phyloP scores from a whole-genome alignment of 306 rosid species.

The Trichosanthes cucumerina region DNA sequence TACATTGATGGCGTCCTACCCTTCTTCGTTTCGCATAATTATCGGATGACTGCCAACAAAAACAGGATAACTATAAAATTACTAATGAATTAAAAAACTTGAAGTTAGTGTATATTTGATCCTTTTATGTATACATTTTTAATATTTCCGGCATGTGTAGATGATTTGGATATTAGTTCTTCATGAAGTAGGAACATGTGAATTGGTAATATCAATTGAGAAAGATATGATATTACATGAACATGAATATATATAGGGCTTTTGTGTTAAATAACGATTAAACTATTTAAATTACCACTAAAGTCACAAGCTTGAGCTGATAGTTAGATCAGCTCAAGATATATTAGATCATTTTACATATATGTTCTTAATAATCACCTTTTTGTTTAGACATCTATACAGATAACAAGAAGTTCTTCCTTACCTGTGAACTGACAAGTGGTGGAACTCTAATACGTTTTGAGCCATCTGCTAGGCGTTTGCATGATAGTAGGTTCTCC shows the following conservation, averaged over 20 bases:
- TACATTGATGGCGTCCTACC: slow-evolving; percentile 47
- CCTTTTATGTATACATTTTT: neutral
- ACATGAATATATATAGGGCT: neutral
- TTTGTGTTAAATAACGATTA: neutral
- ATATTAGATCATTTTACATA: neutral
- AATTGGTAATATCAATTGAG: neutral
- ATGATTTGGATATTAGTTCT: neutral
- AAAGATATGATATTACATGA: neutral
- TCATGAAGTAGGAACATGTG: neutral
- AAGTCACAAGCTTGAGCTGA: neutral
- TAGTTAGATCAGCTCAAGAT: neutral
- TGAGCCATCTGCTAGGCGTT: slow-evolving; percentile 87
- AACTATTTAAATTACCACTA: neutral
- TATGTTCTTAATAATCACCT: neutral
- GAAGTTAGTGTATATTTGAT: neutral
- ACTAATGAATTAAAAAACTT: neutral
- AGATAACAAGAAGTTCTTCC: neutral
- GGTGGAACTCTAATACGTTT: slow-evolving; percentile 74
- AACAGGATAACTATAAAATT: neutral
- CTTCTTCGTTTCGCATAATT: slow-evolving; percentile 45
- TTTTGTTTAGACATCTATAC: neutral
- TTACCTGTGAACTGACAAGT: slow-evolving; percentile 51
- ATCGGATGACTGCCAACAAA: slow-evolving; percentile 39
- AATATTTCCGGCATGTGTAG: neutral
- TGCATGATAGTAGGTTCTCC: slow-evolving; percentile 55